Evolutionary conservation across 2,329 filamentous ascomycete genomes (phyloP), one percentile per base, ranked within the genome.

Genomic region (Phyllosticta citriasiana): DNA sequence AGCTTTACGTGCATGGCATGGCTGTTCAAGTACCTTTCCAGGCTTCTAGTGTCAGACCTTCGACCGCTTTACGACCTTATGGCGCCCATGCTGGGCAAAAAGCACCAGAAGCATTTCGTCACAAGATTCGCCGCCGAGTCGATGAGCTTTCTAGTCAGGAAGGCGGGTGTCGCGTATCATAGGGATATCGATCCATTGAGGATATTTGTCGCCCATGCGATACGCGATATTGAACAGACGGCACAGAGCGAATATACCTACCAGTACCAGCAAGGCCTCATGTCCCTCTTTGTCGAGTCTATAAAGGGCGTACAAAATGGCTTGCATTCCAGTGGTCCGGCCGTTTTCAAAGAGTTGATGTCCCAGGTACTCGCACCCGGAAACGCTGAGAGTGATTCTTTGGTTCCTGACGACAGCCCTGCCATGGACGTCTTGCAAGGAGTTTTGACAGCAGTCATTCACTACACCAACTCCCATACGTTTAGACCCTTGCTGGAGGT

Each of bases 21-120:
- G 80, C 80, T 97, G 51, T 97, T 99, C 83, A 99, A 99, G 72
- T 97, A 97, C 70, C 83, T 99, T 4, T 95, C 91, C 2, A 86
- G 90, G 65, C 82, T 97, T 0, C 76, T 99, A 24, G 88, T 94
- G 0, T 88, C 91, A 3, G 89, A 99, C 70, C 76, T 99, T 64
- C 82, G 89, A 64, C 91, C 93, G 55, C 87, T 95, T 1, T 92
- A 91, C 71, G 84, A 90, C 69, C 84, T 94, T 58, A 85, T 99
- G 78, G 83, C 88, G 0, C 88, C 91, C 2, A 81, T 97, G 58
- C 82, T 99, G 30, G 94, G 93, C 65, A 92, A 88, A 73, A 81
- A 86, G 62, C 84, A 84, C 61, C 90, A 93, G 65, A 94, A 93
- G 65, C 84, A 86, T 16, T 92, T 96, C 73, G 90, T 97, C 66